These are phyloP conservation scores for Vanrija humicola DNA, from an alignment of 1,284 basidiomycete genomes.

Conservation along the genomic window DNA sequence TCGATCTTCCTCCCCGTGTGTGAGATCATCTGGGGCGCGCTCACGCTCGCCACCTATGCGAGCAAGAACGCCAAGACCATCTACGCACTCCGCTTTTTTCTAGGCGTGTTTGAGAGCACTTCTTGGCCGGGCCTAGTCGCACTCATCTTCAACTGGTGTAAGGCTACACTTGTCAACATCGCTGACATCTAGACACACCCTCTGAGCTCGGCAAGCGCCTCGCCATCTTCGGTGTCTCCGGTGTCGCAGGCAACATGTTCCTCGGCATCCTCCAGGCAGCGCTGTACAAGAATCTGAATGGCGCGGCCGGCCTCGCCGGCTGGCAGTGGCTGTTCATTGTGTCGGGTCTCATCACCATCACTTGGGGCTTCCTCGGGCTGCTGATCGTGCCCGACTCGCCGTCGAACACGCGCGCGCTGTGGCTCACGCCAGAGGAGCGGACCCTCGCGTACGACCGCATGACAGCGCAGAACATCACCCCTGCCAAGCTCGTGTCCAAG, in stretches of 20 bases:
- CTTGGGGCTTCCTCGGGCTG: constrained; percentile 5
- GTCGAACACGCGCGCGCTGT: constrained; percentile 17
- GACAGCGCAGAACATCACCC: not conserved
- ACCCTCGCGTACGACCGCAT: not conserved
- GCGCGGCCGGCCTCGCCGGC: constrained; percentile 3
- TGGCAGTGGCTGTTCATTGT: constrained; percentile 19
- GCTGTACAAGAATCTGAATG: constrained; percentile 15
- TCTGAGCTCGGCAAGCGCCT: not conserved
- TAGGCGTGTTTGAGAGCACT: constrained; percentile 19
- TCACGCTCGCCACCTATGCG: not conserved
- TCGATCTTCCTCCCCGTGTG: too few species aligned
- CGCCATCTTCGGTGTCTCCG: not conserved
- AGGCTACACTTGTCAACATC: constrained; percentile 7
- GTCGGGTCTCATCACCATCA: too few species aligned
- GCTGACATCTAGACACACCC: not conserved
- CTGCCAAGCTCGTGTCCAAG: not conserved
- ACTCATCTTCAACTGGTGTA: not conserved
- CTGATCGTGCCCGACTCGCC: constrained; percentile 38
- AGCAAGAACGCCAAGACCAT: constrained; percentile 11
- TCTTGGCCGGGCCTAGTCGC: not conserved
- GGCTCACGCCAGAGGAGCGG: constrained; percentile 24
- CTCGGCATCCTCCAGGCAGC: constrained; percentile 30
- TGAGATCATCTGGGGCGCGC: not conserved
- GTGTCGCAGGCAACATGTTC: constrained; percentile 22
- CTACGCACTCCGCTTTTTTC: constrained; percentile 24